Evolutionary conservation across 192 early-diverging fungal species (phyloP).

Genomic region (Rhizophlyctis rosea): DNA sequence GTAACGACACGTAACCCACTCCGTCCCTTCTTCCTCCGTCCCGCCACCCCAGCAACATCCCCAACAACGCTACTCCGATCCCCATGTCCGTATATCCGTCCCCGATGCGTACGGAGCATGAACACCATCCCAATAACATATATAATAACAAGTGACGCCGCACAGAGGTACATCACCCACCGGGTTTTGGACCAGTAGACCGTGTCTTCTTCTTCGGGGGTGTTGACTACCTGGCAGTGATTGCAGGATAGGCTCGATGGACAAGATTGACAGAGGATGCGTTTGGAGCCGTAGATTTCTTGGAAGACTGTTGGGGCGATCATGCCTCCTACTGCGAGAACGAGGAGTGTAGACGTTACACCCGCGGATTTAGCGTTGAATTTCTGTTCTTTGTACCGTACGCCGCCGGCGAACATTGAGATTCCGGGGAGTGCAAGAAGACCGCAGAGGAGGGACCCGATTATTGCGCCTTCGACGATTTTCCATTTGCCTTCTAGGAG

Average conservation of each 20-base stretch:
- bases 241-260: constrained; percentile 38
- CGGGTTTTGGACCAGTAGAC: constrained; percentile 76
- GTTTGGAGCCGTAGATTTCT: constrained; percentile 78
- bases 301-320: constrained; percentile 95
- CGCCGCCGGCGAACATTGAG: constrained; percentile 89
- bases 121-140: constrained; percentile 92
- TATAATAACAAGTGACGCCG: constrained; percentile 68
- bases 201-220: constrained; percentile 70
- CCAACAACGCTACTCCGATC: constrained; percentile 4
- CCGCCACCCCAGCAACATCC: constrained; percentile 23
- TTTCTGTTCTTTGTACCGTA: constrained; percentile 86
- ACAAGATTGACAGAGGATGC: constrained; percentile 56
- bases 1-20: constrained; percentile 18
- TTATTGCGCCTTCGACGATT: constrained; percentile 87
- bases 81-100: constrained; percentile 61
- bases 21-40: constrained; percentile 11
- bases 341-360: constrained; percentile 93
- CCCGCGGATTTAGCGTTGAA: constrained; percentile 95
- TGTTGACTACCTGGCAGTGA: constrained; percentile 61
- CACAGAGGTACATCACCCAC: constrained; percentile 86
- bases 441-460: constrained; percentile 88
- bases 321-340: constrained; percentile 87
- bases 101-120: constrained; percentile 87
- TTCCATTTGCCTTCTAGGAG: constrained; percentile 80
- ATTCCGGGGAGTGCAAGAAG: constrained; percentile 89